phyloP scores from a whole-genome alignment of 768 basidiomycete species.

The Boletus sp. region DNA sequence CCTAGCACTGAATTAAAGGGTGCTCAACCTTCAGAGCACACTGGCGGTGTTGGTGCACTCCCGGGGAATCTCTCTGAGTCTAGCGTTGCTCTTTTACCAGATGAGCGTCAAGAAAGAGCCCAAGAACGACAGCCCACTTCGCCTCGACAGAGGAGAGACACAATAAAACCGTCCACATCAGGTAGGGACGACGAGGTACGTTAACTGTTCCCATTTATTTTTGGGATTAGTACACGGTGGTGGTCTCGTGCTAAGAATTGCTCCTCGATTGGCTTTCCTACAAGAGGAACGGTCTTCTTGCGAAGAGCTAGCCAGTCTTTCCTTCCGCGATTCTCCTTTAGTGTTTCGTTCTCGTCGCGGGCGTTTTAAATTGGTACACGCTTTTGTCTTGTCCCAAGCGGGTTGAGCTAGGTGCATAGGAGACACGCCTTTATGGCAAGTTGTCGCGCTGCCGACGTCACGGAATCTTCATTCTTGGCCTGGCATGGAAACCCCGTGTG shows the following conservation, averaged over 20 bases:
- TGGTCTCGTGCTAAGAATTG: not conserved
- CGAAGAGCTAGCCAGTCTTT: not conserved
- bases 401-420: no score
- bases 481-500: not conserved
- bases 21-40: slow-evolving; percentile 31
- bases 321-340: not conserved
- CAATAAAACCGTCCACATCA: slow-evolving; percentile 6
- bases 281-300: not conserved
- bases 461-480: not conserved
- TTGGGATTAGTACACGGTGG: not conserved
- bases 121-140: not conserved
- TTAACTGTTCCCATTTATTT: not conserved
- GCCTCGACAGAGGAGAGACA: slow-evolving; percentile 18
- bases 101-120: slow-evolving; percentile 36
- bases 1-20: slow-evolving; percentile 37
- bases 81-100: slow-evolving; percentile 48
- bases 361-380: not conserved
- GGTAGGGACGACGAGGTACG: slow-evolving; percentile 14
- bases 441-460: not conserved
- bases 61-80: slow-evolving; percentile 46
- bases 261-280: not conserved
- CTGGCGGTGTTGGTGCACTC: slow-evolving; percentile 47
- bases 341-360: not conserved
- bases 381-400: not conserved
- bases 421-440: not conserved